These are phyloP conservation scores for Warburgia ugandensis DNA, from an alignment of 164 flowering plant species.

Conservation along the genomic window DNA sequence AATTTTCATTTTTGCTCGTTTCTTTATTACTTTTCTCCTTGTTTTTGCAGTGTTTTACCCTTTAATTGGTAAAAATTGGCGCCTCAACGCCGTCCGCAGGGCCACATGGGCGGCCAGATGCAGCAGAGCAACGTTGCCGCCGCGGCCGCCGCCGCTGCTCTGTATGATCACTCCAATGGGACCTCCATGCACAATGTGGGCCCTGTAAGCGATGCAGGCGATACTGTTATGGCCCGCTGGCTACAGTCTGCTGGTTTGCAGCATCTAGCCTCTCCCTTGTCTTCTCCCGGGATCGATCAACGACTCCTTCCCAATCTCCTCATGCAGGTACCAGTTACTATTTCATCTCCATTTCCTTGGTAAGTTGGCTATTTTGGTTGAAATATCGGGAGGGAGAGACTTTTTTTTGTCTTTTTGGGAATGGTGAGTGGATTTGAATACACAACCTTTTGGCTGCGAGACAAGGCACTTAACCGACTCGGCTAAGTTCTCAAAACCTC, in stretches of 20 bases:
- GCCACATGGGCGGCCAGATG: slow-evolving; percentile 99
- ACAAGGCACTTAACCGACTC: too few species aligned
- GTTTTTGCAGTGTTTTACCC: slow-evolving; percentile 13
- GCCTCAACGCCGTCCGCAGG: slow-evolving; percentile 88
- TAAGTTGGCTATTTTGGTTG: background rate
- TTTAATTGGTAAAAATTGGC: slow-evolving; percentile 74
- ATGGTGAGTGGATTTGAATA: too few species aligned
- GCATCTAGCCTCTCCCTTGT: slow-evolving; percentile 96
- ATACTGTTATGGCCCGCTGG: slow-evolving; percentile 98
- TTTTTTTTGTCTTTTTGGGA: too few species aligned
- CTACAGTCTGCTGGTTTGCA: slow-evolving; percentile 97
- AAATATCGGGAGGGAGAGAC: too few species aligned
- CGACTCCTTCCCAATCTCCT: slow-evolving; percentile 77
- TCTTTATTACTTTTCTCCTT: background rate
- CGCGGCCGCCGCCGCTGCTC: slow-evolving; percentile 73
- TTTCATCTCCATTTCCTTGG: background rate
- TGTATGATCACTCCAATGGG: slow-evolving; percentile 66
- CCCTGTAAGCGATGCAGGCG: slow-evolving; percentile 68
- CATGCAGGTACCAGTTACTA: slow-evolving; percentile 61
- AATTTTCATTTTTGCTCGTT: too few species aligned
- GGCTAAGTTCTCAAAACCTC: too few species aligned
- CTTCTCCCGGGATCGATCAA: slow-evolving; percentile 70
- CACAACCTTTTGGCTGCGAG: too few species aligned
- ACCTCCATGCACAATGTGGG: slow-evolving; percentile 48
- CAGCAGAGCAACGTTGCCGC: slow-evolving; percentile 77